phyloP scores from a whole-genome alignment of 2,329 filamentous ascomycete species.

The Cyphellophora europaea region DNA sequence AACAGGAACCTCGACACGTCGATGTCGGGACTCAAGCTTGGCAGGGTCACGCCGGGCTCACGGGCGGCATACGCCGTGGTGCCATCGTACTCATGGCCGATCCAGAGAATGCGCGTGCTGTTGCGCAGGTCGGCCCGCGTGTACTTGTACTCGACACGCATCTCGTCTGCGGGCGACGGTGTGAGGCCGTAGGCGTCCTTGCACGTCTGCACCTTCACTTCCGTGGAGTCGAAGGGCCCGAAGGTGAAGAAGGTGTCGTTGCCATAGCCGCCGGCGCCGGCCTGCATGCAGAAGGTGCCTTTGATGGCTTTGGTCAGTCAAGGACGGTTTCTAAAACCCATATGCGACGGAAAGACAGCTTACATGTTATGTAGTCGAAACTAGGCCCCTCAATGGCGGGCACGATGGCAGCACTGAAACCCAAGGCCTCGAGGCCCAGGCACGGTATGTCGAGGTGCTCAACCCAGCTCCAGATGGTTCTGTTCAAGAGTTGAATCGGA shows the following conservation, averaged over 20 bases:
- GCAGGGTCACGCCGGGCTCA: background rate
- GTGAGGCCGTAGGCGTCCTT: background rate
- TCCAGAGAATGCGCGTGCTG: conserved; percentile 4
- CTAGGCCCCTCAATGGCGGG: background rate
- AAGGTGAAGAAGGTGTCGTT: background rate
- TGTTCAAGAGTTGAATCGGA: conserved; percentile 2
- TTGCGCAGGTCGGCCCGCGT: conserved; percentile 2
- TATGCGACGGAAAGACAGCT: background rate
- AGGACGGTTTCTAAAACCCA: background rate
- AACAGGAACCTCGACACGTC: conserved; percentile 1
- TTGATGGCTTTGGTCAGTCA: background rate
- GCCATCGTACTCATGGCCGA: conserved; percentile 2
- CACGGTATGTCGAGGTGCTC: background rate
- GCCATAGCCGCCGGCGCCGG: background rate
- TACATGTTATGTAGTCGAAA: background rate
- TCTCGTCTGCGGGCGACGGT: background rate
- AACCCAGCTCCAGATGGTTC: conserved; percentile 2
- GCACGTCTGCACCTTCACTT: background rate
- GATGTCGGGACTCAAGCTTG: conserved; percentile 1
- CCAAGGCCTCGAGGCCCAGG: no score
- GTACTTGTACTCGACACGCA: conserved; percentile 1
- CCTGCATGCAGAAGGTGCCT: background rate
- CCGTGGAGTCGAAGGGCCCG: background rate
- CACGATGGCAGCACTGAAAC: no score
- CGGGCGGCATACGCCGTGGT: background rate